phyloP scores from a whole-genome alignment of 208 protist species.

The Acanthamoeba rhysodes region DNA sequence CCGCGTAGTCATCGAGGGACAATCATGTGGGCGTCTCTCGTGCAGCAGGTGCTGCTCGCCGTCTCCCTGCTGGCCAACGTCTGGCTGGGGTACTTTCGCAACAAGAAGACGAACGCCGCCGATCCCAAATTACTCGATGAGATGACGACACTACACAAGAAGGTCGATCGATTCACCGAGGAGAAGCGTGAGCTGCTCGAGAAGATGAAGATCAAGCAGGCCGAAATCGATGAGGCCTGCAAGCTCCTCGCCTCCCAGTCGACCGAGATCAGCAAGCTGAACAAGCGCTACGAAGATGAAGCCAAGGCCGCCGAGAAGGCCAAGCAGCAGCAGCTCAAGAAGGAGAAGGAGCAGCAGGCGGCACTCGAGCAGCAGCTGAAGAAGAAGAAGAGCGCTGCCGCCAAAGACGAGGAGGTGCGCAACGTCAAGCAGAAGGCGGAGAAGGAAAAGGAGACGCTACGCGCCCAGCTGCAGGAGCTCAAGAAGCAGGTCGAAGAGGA shows the following conservation, averaged over 20 bases:
- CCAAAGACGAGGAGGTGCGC: constrained; percentile 37
- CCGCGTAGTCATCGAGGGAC: neutral
- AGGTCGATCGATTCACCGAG: neutral
- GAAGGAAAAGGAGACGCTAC: neutral
- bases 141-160: neutral
- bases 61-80: constrained; percentile 27
- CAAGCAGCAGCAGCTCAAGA: neutral
- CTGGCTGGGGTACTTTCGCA: neutral
- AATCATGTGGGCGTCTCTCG: neutral
- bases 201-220: neutral
- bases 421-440: neutral
- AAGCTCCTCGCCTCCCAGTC: neutral
- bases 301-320: neutral
- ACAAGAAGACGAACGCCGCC: neutral
- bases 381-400: neutral
- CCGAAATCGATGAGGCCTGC: neutral
- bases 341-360: constrained; percentile 23
- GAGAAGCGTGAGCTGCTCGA: neutral
- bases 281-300: neutral
- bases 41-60: neutral
- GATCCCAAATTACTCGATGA: constrained; percentile 11
- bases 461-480: neutral
- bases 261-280: neutral
- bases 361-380: neutral
- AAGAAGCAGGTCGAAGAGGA: neutral